Evolutionary conservation across 139 green algal genomes (phyloP).

Genomic region (Chlamydomonas sp.): DNA sequence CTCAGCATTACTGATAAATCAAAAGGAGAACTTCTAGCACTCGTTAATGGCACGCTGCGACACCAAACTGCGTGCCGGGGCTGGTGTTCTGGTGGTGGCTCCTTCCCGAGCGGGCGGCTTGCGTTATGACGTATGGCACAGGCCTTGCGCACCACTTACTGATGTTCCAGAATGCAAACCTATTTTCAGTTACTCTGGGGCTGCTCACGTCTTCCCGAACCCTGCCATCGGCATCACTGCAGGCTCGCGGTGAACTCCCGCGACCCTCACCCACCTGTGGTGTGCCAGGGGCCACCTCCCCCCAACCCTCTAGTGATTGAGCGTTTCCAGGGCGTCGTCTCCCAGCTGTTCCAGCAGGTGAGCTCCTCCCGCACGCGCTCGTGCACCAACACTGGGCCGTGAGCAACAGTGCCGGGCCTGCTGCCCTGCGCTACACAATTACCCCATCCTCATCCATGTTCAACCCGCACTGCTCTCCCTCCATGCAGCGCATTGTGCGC

Average conservation of each 20-base stretch:
- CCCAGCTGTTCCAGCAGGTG: slow-evolving; percentile 97
- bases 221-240: neutral
- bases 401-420: no score
- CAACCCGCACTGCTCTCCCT: neutral
- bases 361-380: neutral
- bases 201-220: neutral
- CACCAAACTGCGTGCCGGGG: no score
- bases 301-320: slow-evolving; percentile 95
- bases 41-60: neutral
- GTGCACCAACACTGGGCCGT: no score
- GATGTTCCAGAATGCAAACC: no score
- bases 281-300: slow-evolving; percentile 61
- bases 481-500: slow-evolving; percentile 91
- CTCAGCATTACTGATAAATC: neutral
- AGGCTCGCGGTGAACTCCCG: slow-evolving; percentile 56
- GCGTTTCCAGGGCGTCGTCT: slow-evolving; percentile 97
- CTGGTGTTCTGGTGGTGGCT: no score
- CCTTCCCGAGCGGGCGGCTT: no score
- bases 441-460: no score
- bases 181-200: neutral
- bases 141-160: no score
- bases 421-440: no score
- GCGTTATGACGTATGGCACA: no score
- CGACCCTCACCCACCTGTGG: slow-evolving; percentile 47
- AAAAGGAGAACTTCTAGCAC: neutral